Conservation (phyloP, 2,329 filamentous ascomycete species). For the Fusarium mexicanum region DNA sequence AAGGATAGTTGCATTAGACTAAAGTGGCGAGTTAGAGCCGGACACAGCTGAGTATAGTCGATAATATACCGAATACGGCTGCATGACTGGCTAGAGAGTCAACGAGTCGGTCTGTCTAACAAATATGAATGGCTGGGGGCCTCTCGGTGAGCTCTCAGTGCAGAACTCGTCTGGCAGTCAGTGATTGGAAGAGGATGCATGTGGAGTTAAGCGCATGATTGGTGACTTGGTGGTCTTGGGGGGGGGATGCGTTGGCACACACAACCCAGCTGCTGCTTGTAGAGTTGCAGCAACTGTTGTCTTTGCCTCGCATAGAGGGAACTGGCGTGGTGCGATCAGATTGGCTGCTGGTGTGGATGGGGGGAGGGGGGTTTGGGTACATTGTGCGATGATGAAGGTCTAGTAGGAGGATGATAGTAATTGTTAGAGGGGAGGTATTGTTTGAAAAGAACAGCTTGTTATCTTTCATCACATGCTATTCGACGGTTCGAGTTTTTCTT, state of each 20-base stretch:
- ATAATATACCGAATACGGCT: slow-evolving; percentile 18
- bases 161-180: slow-evolving; percentile 33
- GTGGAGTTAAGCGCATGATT: slow-evolving; percentile 45
- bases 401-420: slow-evolving; percentile 19
- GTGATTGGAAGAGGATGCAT: slow-evolving; percentile 38
- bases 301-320: slow-evolving; percentile 39
- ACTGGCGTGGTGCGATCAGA: slow-evolving; percentile 37
- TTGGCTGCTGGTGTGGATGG: slow-evolving; percentile 30
- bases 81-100: slow-evolving; percentile 25
- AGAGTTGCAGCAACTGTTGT: slow-evolving; percentile 36
- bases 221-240: slow-evolving; percentile 29
- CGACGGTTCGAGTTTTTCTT: not conserved
- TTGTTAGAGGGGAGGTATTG: slow-evolving; percentile 31
- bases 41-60: slow-evolving; percentile 26
- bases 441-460: not conserved
- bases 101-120: slow-evolving; percentile 35
- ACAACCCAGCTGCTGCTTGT: slow-evolving; percentile 25
- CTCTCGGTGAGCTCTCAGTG: slow-evolving; percentile 23
- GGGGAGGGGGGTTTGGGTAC: slow-evolving; percentile 15
- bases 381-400: slow-evolving; percentile 1
- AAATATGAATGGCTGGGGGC: slow-evolving; percentile 25
- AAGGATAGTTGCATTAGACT: slow-evolving; percentile 15
- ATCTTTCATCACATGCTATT: slow-evolving; percentile 5
- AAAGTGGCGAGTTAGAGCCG: slow-evolving; percentile 18
- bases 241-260: slow-evolving; percentile 41